A percentile compares a stretch with the other conserved stretches of the same genome.
Conservation (phyloP, 495 filamentous ascomycete genomes). For the Cudoniella acicularis region DNA sequence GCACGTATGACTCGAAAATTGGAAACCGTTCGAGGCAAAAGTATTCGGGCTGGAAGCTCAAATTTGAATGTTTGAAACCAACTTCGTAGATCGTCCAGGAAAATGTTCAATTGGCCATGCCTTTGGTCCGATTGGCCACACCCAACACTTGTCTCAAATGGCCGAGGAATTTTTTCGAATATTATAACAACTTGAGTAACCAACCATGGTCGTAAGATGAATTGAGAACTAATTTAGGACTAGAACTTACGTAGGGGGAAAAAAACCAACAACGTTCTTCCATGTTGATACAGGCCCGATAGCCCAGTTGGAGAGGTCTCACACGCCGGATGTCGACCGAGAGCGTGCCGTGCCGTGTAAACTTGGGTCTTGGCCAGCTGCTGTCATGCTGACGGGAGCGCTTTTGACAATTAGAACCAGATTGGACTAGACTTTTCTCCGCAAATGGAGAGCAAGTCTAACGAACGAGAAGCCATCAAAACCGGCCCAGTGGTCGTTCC, state of each 20-base stretch:
- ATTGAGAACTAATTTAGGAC: background rate
- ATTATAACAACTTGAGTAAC: background rate
- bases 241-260: too few relatives aligned
- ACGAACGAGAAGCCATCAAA: background rate
- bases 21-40: background rate
- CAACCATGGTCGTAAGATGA: background rate
- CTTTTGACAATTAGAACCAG: background rate
- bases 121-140: background rate
- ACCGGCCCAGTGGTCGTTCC: background rate
- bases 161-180: background rate
- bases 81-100: background rate
- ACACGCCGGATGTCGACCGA: background rate
- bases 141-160: background rate
- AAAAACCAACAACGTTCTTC: background rate
- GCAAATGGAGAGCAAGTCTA: background rate
- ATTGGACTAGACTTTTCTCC: background rate
- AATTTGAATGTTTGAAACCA: background rate
- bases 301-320: background rate
- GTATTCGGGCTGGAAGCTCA: background rate
- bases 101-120: background rate
- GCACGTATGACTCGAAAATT: background rate
- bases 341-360: background rate
- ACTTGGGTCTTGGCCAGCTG: background rate
- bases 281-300: background rate
- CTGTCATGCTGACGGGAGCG: background rate